These are phyloP conservation scores for Termitomyces sp. DNA, from an alignment of 768 basidiomycete species.

Conservation along the genomic window DNA sequence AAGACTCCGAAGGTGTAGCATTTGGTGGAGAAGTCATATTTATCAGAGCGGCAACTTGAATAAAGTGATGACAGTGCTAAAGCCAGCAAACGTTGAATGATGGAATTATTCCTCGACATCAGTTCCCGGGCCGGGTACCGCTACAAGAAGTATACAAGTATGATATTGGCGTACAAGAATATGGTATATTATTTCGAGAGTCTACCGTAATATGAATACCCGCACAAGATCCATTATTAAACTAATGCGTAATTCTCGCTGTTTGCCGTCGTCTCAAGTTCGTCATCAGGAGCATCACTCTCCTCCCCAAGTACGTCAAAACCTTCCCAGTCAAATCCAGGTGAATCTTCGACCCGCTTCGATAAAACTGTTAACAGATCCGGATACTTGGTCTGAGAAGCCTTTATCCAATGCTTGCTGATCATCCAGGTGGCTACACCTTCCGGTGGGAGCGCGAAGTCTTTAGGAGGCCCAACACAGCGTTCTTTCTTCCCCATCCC, in stretches of 20 bases:
- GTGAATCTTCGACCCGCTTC: conserved; percentile 42
- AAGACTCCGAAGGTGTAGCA: background rate
- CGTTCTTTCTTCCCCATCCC: conserved; percentile 57
- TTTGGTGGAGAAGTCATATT: conserved; percentile 3
- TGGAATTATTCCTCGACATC: background rate
- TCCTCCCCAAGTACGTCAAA: conserved; percentile 55
- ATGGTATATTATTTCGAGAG: background rate
- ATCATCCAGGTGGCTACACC: conserved; percentile 76
- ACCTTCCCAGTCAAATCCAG: conserved; percentile 47
- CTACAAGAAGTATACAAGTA: background rate
- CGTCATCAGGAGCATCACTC: conserved; percentile 35
- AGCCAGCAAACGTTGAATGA: background rate
- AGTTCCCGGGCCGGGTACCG: background rate
- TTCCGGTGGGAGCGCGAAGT: conserved; percentile 57
- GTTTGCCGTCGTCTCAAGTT: conserved; percentile 14
- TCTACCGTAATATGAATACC: background rate
- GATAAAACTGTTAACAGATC: conserved; percentile 44
- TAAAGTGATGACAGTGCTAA: background rate
- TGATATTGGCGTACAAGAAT: background rate
- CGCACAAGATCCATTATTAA: conserved; percentile 7
- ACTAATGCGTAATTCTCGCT: conserved; percentile 31
- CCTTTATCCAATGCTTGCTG: conserved; percentile 59
- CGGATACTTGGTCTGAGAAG: conserved; percentile 37
- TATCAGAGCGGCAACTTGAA: no score
- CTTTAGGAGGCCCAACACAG: conserved; percentile 50